Conservation (phyloP, 441 rosid species). For the Adansonia rubrostipa region DNA sequence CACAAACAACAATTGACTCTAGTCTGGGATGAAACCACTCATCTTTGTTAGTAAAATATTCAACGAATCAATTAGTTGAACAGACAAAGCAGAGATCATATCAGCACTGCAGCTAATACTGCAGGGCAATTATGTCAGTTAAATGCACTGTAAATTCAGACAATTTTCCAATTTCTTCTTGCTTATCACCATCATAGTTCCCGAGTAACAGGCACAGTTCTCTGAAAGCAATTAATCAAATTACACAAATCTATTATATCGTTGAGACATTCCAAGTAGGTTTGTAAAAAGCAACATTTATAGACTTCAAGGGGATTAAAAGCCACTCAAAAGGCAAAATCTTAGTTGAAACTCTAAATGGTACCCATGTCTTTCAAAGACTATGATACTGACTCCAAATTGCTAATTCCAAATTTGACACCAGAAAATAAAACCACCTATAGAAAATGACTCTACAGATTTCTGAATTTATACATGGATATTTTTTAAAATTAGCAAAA, state of each 20-base stretch:
- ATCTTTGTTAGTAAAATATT: conserved; percentile 8
- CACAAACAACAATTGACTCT: background rate
- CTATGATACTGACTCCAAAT: background rate
- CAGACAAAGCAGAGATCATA: background rate
- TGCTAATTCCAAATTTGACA: conserved; percentile 5
- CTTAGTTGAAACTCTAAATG: background rate
- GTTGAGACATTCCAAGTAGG: background rate
- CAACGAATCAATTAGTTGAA: background rate
- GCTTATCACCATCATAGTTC: conserved; percentile 10
- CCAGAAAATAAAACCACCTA: background rate
- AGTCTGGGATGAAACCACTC: conserved; percentile 12
- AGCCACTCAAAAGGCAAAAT: conserved; percentile 8
- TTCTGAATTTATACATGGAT: background rate
- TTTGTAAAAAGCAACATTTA: conserved; percentile 12
- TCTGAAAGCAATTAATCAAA: conserved; percentile 9
- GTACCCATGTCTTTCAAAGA: background rate
- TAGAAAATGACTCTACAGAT: background rate
- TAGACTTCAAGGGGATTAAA: conserved; percentile 4
- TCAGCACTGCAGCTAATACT: conserved; percentile 15
- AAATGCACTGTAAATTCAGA: conserved; percentile 10
- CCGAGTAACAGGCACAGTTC: background rate
- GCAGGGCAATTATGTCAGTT: conserved; percentile 6
- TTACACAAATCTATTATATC: background rate
- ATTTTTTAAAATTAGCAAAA: background rate
- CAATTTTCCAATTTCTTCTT: background rate